Base-by-base conservation (phyloP, 345 rosid genomes). In the Arabis alpina region DNA sequence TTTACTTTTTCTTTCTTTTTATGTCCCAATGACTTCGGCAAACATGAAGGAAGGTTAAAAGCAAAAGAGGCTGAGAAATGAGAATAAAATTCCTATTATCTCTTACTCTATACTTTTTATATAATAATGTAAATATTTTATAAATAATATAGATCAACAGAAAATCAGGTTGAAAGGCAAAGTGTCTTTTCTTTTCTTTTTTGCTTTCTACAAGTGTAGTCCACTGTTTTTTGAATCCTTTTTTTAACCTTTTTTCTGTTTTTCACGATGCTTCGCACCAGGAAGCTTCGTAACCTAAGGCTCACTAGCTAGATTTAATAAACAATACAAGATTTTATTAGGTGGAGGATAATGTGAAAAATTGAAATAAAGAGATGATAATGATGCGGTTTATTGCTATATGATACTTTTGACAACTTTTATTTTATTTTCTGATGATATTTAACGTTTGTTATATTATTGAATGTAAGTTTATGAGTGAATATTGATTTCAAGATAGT, bases 111-210 rank as follows among this genome's bases (percentile, higher is more conserved):
- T 59, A 15, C 51, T 41, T 62, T 60, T 67, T 36, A 10, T 54
- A 25, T 25, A 60, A 23, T 66, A 41, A 5, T 56, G 2, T 12
- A 56, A 32, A 42, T 28, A 54, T 36, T 11, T 3, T 6, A 61
- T 51, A 27, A 5, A 44, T 14, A 52, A 13, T 5, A 24, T 5
- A 25, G 12, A 54, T 61, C 52, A 60, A 52, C 61, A 37, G 51
- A 52, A 68, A 74, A 52, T 58, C 68, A 68, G 74, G 78, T 75
- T 61, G 19, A 68, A 68, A 75, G 78, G 53, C 52, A 61, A 61
- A 61, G 59, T 27, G 58, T 1, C 54, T 59, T 66, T 66, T 34
- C 3, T 36, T 56, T 54, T n/a, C 42, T 30, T 25, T 2, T 70
- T 64, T 50, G 65, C 48, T 53, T 52, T 51, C 15, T 52, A 48